Conservation (phyloP, 768 basidiomycete genomes). For the Mycena chlorophos region DNA sequence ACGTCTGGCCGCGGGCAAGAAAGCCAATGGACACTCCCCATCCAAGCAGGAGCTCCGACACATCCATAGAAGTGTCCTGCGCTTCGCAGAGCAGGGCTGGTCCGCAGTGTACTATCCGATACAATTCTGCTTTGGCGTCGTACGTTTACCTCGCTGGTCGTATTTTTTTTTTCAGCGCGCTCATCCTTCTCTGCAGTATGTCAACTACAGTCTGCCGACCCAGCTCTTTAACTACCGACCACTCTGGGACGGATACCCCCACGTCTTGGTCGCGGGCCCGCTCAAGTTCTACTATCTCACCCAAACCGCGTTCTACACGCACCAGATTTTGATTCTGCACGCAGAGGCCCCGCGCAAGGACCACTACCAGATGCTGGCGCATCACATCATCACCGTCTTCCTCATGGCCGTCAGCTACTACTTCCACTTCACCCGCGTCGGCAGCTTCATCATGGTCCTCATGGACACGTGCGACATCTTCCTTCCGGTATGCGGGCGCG, state of each 20-base stretch:
- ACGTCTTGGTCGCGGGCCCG: conserved; percentile 73
- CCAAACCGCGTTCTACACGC: conserved; percentile 86
- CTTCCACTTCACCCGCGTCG: conserved; percentile 84
- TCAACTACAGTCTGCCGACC: conserved; percentile 73
- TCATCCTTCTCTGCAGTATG: conserved; percentile 55
- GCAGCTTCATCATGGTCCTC: conserved; percentile 83
- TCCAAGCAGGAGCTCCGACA: conserved; percentile 52
- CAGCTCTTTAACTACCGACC: conserved; percentile 59
- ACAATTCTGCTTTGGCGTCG: conserved; percentile 79
- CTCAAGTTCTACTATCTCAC: conserved; percentile 89
- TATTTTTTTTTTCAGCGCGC: conserved; percentile 8
- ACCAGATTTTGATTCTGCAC: conserved; percentile 90
- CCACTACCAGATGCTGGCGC: conserved; percentile 93
- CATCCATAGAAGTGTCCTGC: conserved; percentile 69
- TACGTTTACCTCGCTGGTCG: conserved; percentile 46
- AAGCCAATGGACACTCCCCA: conserved; percentile 27
- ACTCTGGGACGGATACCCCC: conserved; percentile 83
- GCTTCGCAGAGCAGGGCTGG: conserved; percentile 98
- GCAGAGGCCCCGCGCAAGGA: conserved; percentile 91
- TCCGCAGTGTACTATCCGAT: conserved; percentile 74
- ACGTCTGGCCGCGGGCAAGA: conserved; percentile 37
- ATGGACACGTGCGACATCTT: conserved; percentile 97
- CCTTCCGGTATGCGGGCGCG: conserved; percentile 66
- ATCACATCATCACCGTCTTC: conserved; percentile 86
- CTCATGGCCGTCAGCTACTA: conserved; percentile 80